phyloP scores from a whole-genome alignment of 257 asterid species.

The Solanum sejunctum region DNA sequence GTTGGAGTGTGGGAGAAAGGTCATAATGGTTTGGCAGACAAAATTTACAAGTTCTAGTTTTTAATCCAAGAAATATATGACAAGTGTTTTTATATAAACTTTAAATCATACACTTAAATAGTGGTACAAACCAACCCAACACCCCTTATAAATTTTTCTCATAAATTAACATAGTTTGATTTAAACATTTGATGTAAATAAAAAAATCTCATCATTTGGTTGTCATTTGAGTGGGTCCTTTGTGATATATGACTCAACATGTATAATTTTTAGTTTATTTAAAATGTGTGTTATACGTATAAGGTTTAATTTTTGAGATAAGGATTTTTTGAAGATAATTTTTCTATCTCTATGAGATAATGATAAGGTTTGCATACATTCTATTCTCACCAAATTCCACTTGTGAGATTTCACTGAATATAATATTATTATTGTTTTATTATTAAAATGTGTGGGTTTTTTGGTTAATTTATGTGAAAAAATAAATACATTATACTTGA shows the following conservation, averaged over 20 bases:
- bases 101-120: neutral
- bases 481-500: too few species aligned
- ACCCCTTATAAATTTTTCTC: neutral
- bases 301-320: too few species aligned
- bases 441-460: too few species aligned
- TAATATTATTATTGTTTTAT: too few species aligned
- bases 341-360: too few species aligned
- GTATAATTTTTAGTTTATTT: neutral
- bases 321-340: too few species aligned
- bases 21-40: neutral
- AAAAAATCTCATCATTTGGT: neutral
- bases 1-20: neutral
- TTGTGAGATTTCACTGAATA: too few species aligned
- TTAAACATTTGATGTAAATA: neutral
- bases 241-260: neutral
- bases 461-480: neutral
- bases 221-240: neutral
- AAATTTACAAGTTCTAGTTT: neutral
- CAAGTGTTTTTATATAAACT: neutral
- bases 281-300: too few species aligned
- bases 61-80: neutral
- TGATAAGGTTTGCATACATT: too few species aligned
- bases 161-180: neutral
- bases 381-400: accelerated
- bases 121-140: too few species aligned